Base-by-base conservation (phyloP, 208 protist species). In the Acanthamoeba sp. region DNA sequence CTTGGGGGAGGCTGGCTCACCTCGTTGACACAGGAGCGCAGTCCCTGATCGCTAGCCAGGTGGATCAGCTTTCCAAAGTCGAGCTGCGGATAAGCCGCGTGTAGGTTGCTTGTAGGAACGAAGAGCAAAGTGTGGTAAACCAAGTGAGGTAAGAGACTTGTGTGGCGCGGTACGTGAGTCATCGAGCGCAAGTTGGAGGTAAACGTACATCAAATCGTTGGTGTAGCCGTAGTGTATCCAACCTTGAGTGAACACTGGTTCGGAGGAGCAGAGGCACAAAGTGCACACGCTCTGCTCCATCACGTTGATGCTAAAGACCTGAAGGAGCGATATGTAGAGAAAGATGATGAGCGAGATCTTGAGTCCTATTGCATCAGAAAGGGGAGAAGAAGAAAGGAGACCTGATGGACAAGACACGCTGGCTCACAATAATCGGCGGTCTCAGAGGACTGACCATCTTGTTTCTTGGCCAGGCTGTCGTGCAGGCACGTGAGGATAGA, bases 261-360 rank as follows among this genome's bases (percentile, higher is more conserved):
- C 66, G 14, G 66, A 78, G 14, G 66, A 45, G 66, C 34, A 4
- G 18, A 12, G 16, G 24, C 66, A 78, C 29, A 20, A 42, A 10
- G 29, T 12, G 40, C 78, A 87, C 24, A 10, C 57, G 27, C 18
- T 87, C 36, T 87, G 78, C 48, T 87, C 78, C 48, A 87, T 42
- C 27, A 57, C 29, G 78, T 87, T 87, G 27, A 87, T 87, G 2
- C 78, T 40, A 55, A 87, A 87, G 24, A 87, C 78, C 40, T 84
- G 27, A 7, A 29, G 45, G 38, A 24, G 73, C 18, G 24, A 78
- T 27, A 36, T n/a, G n/a, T n/a, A n/a, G n/a, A n/a, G n/a, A n/a
- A n/a, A n/a, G n/a, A n/a, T n/a, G n/a, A n/a, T n/a, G n/a, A n/a
- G n/a, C n/a, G n/a, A n/a, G n/a, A n/a, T n/a, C n/a, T n/a, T n/a